Evolutionary conservation across 2,329 filamentous ascomycete genomes (phyloP).

Genomic region (Plectosphaerella cucumerina): DNA sequence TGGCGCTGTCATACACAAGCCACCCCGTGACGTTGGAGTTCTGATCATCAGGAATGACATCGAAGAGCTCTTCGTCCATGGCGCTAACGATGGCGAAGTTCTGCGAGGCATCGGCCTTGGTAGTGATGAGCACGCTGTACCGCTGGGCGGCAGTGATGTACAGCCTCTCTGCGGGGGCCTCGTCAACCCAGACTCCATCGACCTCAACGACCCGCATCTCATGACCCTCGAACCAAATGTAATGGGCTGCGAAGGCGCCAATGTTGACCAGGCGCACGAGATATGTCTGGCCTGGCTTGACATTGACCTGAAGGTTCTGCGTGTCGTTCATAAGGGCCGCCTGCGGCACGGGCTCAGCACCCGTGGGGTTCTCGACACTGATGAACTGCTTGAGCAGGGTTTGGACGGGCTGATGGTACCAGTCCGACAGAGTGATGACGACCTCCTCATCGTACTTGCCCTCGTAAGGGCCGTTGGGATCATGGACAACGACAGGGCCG

Average conservation of each 20-base stretch:
- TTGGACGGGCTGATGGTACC: constrained; percentile 56
- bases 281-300: constrained; percentile 46
- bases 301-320: constrained; percentile 34
- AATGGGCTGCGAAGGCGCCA: constrained; percentile 45
- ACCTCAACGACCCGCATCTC: constrained; percentile 43
- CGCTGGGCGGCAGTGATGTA: constrained; percentile 47
- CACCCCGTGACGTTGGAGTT: constrained; percentile 39
- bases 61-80: constrained; percentile 34
- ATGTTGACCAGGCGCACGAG: constrained; percentile 50
- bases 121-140: constrained; percentile 43
- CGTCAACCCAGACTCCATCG: constrained; percentile 46
- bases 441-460: constrained; percentile 48
- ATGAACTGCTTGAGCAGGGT: constrained; percentile 42
- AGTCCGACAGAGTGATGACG: constrained; percentile 54
- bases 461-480: constrained; percentile 43
- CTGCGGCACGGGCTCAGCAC: constrained; percentile 50
- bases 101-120: constrained; percentile 34
- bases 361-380: constrained; percentile 41
- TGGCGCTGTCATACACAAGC: constrained; percentile 25
- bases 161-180: constrained; percentile 33
- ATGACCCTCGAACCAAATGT: constrained; percentile 42
- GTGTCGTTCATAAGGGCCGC: constrained; percentile 50
- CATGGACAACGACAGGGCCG: constrained; percentile 51
- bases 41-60: constrained; percentile 44
- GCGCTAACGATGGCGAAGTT: constrained; percentile 45